A percentile compares a stretch with the other conserved stretches of the same genome.
Evolutionary conservation across 176 grass and related monocot species (phyloP).

Genomic region (Musa troglodytarum): DNA sequence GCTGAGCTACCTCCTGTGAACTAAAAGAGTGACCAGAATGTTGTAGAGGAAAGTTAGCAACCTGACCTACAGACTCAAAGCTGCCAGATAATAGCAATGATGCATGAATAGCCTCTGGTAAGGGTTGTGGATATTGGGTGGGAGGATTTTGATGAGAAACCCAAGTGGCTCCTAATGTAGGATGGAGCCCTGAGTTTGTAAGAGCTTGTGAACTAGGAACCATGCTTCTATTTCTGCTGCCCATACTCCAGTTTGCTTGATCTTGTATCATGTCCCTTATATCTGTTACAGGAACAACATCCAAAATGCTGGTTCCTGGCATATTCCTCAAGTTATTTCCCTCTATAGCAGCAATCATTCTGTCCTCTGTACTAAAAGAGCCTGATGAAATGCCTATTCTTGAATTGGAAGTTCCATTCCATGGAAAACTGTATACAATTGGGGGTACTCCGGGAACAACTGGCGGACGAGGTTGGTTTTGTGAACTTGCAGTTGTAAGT

Average conservation of each 20-base stretch:
- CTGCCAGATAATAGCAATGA: background rate
- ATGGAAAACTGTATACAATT: slow-evolving; percentile 30
- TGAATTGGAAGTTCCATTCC: slow-evolving; percentile 39
- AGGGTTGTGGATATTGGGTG: slow-evolving; percentile 34
- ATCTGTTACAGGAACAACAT: slow-evolving; percentile 27
- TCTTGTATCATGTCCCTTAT: slow-evolving; percentile 40
- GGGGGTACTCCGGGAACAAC: slow-evolving; percentile 36
- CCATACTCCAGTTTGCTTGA: slow-evolving; percentile 35
- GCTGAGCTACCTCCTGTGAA: slow-evolving; percentile 37
- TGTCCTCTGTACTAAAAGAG: slow-evolving; percentile 20
- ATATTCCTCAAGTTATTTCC: slow-evolving; percentile 29
- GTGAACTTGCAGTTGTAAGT: slow-evolving; percentile 32
- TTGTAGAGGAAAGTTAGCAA: slow-evolving; percentile 3
- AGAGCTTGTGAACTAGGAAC: slow-evolving; percentile 33
- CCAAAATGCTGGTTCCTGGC: slow-evolving; percentile 25
- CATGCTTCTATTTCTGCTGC: slow-evolving; percentile 25
- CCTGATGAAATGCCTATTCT: slow-evolving; percentile 24
- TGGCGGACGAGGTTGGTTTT: slow-evolving; percentile 35
- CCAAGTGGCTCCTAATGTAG: slow-evolving; percentile 28
- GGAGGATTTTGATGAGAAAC: slow-evolving; percentile 31
- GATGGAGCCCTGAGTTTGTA: slow-evolving; percentile 28
- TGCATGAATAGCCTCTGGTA: slow-evolving; percentile 25
- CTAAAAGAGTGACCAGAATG: slow-evolving; percentile 8
- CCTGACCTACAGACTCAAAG: slow-evolving; percentile 12
- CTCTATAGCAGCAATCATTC: slow-evolving; percentile 27